Evolutionary conservation across 306 rosid species (phyloP).

Genomic region (Prunus salicina): DNA sequence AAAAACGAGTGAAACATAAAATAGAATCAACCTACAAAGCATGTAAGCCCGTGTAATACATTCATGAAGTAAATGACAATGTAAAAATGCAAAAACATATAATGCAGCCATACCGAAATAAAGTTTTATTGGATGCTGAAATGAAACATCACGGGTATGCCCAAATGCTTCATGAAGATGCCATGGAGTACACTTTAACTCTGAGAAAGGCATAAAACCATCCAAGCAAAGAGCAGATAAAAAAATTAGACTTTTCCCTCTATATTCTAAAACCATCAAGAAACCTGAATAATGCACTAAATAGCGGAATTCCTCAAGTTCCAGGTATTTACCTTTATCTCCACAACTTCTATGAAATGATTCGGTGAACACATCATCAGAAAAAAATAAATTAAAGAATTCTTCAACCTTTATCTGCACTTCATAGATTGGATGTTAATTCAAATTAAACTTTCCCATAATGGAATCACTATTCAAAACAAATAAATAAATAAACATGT

Average conservation of each 20-base stretch:
- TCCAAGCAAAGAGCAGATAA: constrained; percentile 7
- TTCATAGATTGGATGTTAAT: constrained; percentile 28
- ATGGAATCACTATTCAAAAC: not conserved
- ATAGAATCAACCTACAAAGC: not conserved
- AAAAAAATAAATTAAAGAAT: constrained; percentile 72
- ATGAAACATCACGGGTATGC: constrained; percentile 73
- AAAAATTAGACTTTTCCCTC: constrained; percentile 2
- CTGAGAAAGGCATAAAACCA: constrained; percentile 42
- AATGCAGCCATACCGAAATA: constrained; percentile 68
- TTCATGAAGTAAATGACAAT: constrained; percentile 20
- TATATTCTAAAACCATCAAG: not conserved
- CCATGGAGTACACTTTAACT: constrained; percentile 68
- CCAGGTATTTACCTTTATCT: constrained; percentile 68
- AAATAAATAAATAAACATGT: not conserved
- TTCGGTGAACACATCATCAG: constrained; percentile 64
- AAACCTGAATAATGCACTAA: constrained; percentile 17
- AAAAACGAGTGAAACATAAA: not conserved
- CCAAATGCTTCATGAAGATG: constrained; percentile 63
- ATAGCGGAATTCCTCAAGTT: constrained; percentile 8
- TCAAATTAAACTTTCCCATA: constrained; percentile 6
- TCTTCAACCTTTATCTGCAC: constrained; percentile 88
- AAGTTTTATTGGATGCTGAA: constrained; percentile 91
- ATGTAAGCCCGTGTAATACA: not conserved
- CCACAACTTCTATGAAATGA: constrained; percentile 74
- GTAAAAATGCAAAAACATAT: constrained; percentile 7